Evolutionary conservation across 495 filamentous ascomycete species (phyloP).

Genomic region (Choiromyces venosus): DNA sequence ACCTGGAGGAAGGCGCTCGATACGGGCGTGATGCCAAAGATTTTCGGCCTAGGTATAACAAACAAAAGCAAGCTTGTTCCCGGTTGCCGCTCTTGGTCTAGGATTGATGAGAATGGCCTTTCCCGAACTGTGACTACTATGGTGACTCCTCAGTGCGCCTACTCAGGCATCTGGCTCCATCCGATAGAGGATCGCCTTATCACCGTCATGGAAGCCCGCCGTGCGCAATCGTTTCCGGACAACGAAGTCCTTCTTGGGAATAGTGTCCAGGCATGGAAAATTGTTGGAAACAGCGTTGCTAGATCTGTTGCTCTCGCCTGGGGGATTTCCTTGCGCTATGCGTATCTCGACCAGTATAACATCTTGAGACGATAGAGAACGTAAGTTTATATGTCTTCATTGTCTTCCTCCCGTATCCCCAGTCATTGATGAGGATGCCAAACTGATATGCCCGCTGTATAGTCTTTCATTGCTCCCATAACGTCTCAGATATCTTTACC

Average conservation of each 20-base stretch:
- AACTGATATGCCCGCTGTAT: not conserved
- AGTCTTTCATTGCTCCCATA: not conserved
- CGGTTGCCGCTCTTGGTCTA: conserved; percentile 47
- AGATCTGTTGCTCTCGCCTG: conserved; percentile 57
- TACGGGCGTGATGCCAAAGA: conserved; percentile 25
- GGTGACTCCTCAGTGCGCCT: conserved; percentile 47
- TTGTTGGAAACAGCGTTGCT: conserved; percentile 69
- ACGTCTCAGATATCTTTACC: not conserved
- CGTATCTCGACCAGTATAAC: conserved; percentile 44
- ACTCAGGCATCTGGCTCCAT: conserved; percentile 52
- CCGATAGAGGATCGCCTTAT: conserved; percentile 56
- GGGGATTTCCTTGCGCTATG: conserved; percentile 57
- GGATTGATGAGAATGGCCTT: conserved; percentile 50
- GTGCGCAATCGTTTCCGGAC: conserved; percentile 63
- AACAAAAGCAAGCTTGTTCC: conserved; percentile 13
- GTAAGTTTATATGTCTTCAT: not conserved
- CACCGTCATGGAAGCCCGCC: conserved; percentile 57
- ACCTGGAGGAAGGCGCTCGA: conserved; percentile 32
- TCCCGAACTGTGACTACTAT: conserved; percentile 56
- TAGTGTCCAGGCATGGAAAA: conserved; percentile 51
- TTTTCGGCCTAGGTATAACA: conserved; percentile 16
- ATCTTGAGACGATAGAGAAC: not conserved
- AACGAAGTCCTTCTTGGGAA: conserved; percentile 60
- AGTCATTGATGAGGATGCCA: not conserved
- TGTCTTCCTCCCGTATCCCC: not conserved